These are phyloP conservation scores for Coprinopsis sp. DNA, from an alignment of 768 basidiomycete genomes.

Conservation along the genomic window DNA sequence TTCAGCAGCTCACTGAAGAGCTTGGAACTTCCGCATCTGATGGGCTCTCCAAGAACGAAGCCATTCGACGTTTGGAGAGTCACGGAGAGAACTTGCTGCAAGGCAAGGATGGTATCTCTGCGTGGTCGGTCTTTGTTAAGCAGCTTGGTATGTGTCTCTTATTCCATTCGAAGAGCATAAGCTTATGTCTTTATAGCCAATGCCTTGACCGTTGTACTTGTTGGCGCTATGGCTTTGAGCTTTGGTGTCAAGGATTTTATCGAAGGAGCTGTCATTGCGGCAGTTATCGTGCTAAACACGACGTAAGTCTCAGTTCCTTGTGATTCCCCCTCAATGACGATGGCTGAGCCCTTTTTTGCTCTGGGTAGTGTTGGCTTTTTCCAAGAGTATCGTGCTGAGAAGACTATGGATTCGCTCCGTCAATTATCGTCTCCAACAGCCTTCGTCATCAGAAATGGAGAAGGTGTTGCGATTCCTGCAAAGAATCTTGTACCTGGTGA, in stretches of 20 bases:
- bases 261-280: conserved; percentile 47
- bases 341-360: not conserved
- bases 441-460: conserved; percentile 37
- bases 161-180: not conserved
- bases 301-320: conserved; percentile 19
- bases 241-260: conserved; percentile 53
- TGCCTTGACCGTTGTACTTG: conserved; percentile 33
- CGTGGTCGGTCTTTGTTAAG: conserved; percentile 28
- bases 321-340: not conserved
- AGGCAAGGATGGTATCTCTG: conserved; percentile 31
- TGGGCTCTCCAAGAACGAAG: conserved; percentile 34
- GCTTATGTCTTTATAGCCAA: conserved; percentile 27
- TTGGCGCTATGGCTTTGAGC: conserved; percentile 43
- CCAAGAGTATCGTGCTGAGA: conserved; percentile 45
- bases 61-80: conserved; percentile 25
- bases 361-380: conserved; percentile 35
- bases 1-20: conserved; percentile 26
- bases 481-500: conserved; percentile 37
- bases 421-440: conserved; percentile 45
- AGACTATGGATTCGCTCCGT: conserved; percentile 47
- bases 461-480: conserved; percentile 36
- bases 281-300: conserved; percentile 39
- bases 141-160: conserved; percentile 26
- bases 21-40: conserved; percentile 28
- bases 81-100: conserved; percentile 32